phyloP scores from a whole-genome alignment of 208 protist genomes.

The Polymyxa betae region DNA sequence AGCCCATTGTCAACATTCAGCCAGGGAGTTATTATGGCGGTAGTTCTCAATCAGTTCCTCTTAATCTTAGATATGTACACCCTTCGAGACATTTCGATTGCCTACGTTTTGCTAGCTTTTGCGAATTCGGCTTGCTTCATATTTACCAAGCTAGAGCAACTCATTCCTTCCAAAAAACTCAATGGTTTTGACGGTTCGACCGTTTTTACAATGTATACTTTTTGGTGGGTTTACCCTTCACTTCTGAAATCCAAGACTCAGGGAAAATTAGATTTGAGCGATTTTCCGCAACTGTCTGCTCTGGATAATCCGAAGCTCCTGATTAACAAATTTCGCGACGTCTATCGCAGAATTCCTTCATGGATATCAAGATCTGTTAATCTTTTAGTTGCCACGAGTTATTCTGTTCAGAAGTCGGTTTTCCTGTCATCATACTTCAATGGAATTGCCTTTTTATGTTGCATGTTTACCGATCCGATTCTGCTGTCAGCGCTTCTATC shows the following conservation, averaged over 20 bases:
- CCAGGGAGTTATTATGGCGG: background rate
- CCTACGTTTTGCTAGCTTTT: no score
- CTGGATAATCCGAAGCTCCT: constrained; percentile 42
- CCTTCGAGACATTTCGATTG: no score
- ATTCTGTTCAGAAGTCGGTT: constrained; percentile 33
- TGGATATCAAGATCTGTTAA: background rate
- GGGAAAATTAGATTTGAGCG: constrained; percentile 53
- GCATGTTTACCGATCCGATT: constrained; percentile 63
- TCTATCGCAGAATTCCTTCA: background rate
- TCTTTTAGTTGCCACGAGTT: background rate
- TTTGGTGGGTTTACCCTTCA: constrained; percentile 63
- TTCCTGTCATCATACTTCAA: constrained; percentile 54
- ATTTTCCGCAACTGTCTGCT: constrained; percentile 48
- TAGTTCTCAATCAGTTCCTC: background rate
- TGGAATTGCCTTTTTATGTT: constrained; percentile 59
- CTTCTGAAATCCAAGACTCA: background rate
- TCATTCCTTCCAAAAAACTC: background rate
- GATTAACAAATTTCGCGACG: background rate
- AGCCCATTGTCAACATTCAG: no score
- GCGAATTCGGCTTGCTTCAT: background rate
- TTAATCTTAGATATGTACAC: background rate
- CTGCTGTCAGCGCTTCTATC: constrained; percentile 44
- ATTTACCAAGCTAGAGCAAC: background rate
- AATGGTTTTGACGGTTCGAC: constrained; percentile 51
- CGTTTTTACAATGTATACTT: constrained; percentile 43